A percentile compares a stretch with the other conserved stretches of the same genome.
Evolutionary conservation across 1,139 yeast genomes (phyloP).

Genomic region (Taphrina confusa): DNA sequence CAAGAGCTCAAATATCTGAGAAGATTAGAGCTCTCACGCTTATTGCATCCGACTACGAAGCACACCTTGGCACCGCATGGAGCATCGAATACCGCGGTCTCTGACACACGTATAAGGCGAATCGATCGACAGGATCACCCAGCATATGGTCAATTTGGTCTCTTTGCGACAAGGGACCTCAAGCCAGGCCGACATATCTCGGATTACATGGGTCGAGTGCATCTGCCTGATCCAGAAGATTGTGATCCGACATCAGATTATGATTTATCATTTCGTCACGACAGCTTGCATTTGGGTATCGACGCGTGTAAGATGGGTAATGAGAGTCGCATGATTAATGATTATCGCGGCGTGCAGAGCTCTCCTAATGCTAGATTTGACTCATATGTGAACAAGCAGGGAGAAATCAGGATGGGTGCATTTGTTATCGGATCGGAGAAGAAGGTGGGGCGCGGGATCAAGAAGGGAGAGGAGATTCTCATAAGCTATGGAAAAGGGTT

Average conservation of each 20-base stretch:
- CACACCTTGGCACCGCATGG: conserved; percentile 5
- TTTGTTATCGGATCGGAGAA: background rate
- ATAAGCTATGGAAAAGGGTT: conserved; percentile 32
- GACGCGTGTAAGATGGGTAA: conserved; percentile 43
- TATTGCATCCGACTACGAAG: background rate
- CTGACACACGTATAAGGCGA: conserved; percentile 1
- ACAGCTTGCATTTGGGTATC: conserved; percentile 40
- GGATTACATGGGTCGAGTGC: conserved; percentile 44
- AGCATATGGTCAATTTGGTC: conserved; percentile 44
- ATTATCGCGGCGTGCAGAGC: conserved; percentile 43
- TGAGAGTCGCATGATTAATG: conserved; percentile 45
- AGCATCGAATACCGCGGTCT: background rate
- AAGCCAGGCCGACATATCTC: conserved; percentile 42
- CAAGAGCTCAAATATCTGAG: conserved; percentile 2
- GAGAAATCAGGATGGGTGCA: conserved; percentile 38
- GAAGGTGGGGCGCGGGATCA: conserved; percentile 13
- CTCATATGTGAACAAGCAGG: conserved; percentile 40
- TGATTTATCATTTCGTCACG: conserved; percentile 42
- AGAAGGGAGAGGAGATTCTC: conserved; percentile 18
- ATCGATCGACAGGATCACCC: conserved; percentile 43
- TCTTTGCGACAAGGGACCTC: conserved; percentile 42
- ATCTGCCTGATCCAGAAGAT: conserved; percentile 40
- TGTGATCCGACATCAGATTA: conserved; percentile 43
- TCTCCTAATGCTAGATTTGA: conserved; percentile 44
- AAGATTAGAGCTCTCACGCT: background rate